Conservation (phyloP, 106 monocot species). For the Gastrodia elata region DNA sequence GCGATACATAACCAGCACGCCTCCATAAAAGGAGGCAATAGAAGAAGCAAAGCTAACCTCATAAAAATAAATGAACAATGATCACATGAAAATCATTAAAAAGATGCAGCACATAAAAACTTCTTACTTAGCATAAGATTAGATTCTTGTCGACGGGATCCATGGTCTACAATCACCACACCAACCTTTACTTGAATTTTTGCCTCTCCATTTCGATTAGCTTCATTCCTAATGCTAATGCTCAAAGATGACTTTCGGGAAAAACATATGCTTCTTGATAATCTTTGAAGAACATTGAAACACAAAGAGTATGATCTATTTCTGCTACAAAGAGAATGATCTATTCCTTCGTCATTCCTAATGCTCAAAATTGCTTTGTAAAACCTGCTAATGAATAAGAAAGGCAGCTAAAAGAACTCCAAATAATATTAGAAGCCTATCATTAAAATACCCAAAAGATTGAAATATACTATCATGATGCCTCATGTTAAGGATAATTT, state of each 20-base stretch:
- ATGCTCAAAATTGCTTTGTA: neutral
- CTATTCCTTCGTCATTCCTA: slow-evolving; percentile 1
- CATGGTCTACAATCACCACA: slow-evolving; percentile 93
- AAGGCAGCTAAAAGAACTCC: neutral
- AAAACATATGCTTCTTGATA: slow-evolving; percentile 11
- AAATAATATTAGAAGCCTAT: neutral
- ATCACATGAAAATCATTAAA: neutral
- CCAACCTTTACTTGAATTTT: slow-evolving; percentile 43
- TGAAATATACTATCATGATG: neutral
- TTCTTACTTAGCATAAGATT: slow-evolving; percentile 87
- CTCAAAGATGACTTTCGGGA: slow-evolving; percentile 25
- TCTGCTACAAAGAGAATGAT: too few species aligned
- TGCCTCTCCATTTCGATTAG: slow-evolving; percentile 3
- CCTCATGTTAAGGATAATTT: neutral
- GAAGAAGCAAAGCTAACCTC: neutral
- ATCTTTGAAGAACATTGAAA: slow-evolving; percentile 29
- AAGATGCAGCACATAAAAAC: neutral
- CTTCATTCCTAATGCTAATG: slow-evolving; percentile 24
- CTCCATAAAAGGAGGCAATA: slow-evolving; percentile 1
- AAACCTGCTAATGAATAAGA: slow-evolving; percentile 3
- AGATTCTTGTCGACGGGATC: slow-evolving; percentile 82
- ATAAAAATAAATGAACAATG: neutral
- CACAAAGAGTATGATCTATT: slow-evolving; percentile 11
- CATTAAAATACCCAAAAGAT: neutral
- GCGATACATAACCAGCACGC: neutral